These are phyloP conservation scores for Xylariaceae sp. DNA, from an alignment of 2,329 filamentous ascomycete genomes.

Conservation along the genomic window DNA sequence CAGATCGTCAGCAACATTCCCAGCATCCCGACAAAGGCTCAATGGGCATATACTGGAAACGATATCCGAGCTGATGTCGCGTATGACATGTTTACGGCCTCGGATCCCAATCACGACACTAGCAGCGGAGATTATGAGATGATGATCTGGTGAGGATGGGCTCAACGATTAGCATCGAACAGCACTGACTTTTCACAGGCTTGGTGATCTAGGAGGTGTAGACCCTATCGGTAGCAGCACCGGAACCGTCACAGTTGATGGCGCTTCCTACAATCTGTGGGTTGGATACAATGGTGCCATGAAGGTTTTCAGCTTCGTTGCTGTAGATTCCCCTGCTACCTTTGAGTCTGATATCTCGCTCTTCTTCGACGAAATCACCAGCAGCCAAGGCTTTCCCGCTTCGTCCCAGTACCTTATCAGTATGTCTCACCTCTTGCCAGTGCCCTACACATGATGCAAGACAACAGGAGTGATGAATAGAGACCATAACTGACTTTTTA, in stretches of 20 bases:
- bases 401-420: constrained; percentile 13
- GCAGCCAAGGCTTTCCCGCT: constrained; percentile 12
- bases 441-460: neutral
- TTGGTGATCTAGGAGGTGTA: constrained; percentile 8
- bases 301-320: constrained; percentile 18
- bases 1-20: constrained; percentile 14
- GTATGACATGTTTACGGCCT: constrained; percentile 16
- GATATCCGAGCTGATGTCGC: constrained; percentile 17
- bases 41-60: constrained; percentile 13
- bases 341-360: constrained; percentile 14
- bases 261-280: constrained; percentile 12
- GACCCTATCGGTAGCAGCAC: constrained; percentile 13
- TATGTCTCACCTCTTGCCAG: constrained; percentile 3
- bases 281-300: constrained; percentile 16
- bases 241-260: constrained; percentile 10
- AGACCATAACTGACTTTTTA: constrained; percentile 1
- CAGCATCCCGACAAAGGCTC: constrained; percentile 16
- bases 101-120: constrained; percentile 14
- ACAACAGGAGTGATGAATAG: neutral
- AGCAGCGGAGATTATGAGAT: constrained; percentile 16
- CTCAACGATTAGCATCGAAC: neutral
- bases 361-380: constrained; percentile 14
- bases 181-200: constrained; percentile 9
- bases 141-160: constrained; percentile 16
- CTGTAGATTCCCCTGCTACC: constrained; percentile 5